phyloP scores from a whole-genome alignment of 2,329 filamentous ascomycete species.

The Fusarium oxysporum region DNA sequence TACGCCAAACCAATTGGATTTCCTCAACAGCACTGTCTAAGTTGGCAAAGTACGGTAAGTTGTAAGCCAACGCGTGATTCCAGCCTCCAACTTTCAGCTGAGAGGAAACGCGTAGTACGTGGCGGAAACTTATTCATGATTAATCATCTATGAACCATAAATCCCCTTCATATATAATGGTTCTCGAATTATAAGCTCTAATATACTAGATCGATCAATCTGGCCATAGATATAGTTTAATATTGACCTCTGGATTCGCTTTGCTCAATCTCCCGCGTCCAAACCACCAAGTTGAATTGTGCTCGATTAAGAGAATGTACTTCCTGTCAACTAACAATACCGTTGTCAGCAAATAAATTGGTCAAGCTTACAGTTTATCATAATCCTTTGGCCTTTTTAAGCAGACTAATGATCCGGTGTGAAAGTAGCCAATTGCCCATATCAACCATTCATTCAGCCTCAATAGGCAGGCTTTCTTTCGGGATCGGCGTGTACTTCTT shows the following conservation, averaged over 20 bases:
- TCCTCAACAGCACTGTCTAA: accelerated
- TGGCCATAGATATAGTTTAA: accelerated
- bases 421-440: no score
- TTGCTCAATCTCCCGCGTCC: accelerated
- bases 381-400: background rate
- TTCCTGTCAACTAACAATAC: background rate
- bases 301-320: background rate
- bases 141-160: background rate
- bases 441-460: background rate
- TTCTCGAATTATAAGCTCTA: accelerated
- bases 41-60: background rate
- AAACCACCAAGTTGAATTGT: no score
- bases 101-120: accelerated
- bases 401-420: background rate
- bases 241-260: background rate
- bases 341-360: background rate
- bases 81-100: accelerated
- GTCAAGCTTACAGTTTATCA: background rate
- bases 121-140: background rate
- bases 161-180: accelerated
- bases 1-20: background rate
- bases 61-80: accelerated
- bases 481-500: no score
- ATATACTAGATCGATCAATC: background rate
- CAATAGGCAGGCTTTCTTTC: background rate